Conservation (phyloP, 176 grass and related monocot species). For the Olyra latifolia region DNA sequence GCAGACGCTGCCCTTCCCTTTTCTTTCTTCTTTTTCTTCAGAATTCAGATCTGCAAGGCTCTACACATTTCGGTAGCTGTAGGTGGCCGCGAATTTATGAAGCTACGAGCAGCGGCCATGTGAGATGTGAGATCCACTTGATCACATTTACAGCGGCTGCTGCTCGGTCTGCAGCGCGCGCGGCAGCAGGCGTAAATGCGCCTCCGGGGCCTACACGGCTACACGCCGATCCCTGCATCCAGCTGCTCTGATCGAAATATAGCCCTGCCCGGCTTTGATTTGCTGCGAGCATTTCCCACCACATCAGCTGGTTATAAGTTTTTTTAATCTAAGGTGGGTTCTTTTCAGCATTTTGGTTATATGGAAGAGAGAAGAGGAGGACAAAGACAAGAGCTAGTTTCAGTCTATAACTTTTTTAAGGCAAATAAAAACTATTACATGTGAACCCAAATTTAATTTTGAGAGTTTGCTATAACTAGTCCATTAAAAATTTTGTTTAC, state of each 20-base stretch:
- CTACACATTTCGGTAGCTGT: neutral
- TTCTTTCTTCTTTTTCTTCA: neutral
- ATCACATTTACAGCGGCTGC: slow-evolving; percentile 40
- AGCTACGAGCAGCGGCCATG: slow-evolving; percentile 33
- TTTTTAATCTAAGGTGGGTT: too few species aligned
- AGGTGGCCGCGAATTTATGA: slow-evolving; percentile 18
- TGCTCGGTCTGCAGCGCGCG: slow-evolving; percentile 6
- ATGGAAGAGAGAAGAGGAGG: too few species aligned
- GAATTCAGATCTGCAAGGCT: slow-evolving; percentile 25
- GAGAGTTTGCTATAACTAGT: too few species aligned
- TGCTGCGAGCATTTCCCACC: too few species aligned
- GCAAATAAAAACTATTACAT: too few species aligned
- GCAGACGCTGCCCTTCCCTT: neutral
- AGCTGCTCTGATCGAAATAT: neutral
- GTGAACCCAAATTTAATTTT: too few species aligned
- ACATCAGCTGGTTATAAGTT: too few species aligned
- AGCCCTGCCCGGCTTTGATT: neutral
- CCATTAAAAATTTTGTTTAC: too few species aligned
- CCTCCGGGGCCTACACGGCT: neutral
- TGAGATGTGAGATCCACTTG: slow-evolving; percentile 24
- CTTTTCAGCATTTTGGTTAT: too few species aligned
- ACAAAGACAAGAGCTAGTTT: too few species aligned
- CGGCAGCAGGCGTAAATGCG: slow-evolving; percentile 35
- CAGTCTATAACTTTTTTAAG: too few species aligned
- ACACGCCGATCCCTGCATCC: neutral